Conservation (phyloP, 352 stramenopile species). For the Globisporangium lucens region DNA sequence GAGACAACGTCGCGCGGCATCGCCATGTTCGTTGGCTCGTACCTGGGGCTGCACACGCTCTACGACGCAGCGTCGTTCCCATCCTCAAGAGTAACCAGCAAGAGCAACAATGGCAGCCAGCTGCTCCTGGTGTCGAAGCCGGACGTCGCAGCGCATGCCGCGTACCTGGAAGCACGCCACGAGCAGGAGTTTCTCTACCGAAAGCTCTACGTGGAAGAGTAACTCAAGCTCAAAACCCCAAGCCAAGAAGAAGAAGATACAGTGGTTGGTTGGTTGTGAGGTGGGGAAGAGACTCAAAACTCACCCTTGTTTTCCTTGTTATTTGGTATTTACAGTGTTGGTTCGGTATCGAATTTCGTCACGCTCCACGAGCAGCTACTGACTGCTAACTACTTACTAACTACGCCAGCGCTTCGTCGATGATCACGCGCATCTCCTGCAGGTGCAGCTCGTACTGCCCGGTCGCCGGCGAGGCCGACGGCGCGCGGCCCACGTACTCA, state of each 20-base stretch:
- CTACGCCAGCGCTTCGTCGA: conserved; percentile 79
- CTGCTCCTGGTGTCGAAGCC: conserved; percentile 36
- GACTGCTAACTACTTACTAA: not conserved
- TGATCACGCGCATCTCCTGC: conserved; percentile 92
- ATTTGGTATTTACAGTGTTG: not conserved
- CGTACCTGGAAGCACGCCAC: conserved; percentile 61
- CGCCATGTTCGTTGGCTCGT: conserved; percentile 65
- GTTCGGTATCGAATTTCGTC: not conserved
- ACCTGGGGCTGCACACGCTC: conserved; percentile 55
- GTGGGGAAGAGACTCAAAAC: not conserved
- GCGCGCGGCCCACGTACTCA: conserved; percentile 93
- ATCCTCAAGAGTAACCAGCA: not conserved
- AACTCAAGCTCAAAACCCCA: not conserved
- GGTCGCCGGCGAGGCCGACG: conserved; percentile 95
- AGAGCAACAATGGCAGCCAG: conserved; percentile 13
- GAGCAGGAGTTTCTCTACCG: conserved; percentile 71
- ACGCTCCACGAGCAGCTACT: not conserved
- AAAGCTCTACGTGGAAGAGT: conserved; percentile 49
- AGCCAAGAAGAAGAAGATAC: not conserved
- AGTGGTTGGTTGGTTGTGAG: not conserved
- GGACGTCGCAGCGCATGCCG: conserved; percentile 45
- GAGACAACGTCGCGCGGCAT: conserved; percentile 87
- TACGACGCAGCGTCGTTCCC: conserved; percentile 32
- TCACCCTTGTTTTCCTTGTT: not conserved
- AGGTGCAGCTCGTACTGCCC: conserved; percentile 94